Evolutionary conservation across 768 basidiomycete genomes (phyloP), one percentile per base, ranked within the genome.

Genomic region (Lactarius evosmus): DNA sequence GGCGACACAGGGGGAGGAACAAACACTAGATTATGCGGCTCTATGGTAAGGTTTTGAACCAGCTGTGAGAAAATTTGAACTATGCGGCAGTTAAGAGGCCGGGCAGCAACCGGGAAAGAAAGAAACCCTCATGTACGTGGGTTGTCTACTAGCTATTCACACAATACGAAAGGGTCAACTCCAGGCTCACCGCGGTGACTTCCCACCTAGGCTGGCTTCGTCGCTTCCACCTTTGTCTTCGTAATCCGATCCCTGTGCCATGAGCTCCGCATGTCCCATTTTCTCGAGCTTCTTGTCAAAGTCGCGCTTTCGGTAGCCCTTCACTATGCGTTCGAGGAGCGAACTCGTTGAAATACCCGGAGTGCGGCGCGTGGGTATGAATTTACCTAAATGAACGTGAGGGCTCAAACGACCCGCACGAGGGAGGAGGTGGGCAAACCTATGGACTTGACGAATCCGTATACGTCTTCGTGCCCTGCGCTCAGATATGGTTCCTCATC

Each of bases 311-410:
- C 93, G 82, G 75, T 98, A 98, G 17, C 89, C 87, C 17, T 83
- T 81, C 19, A 98, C 91, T 71, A 98, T 95, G 29, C 97, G 88
- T 72, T 93, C 93, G 40, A 99, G 83, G 22, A 98, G 81, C 40
- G 91, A 89, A 0, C 95, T 96, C 0, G 97, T 99, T 11, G 95
- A 97, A 9, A 98, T 85, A 9, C 94, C 93, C 0, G 93, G 93
- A 4, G 97, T 98, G 58, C 96, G 88, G 16, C 94, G 85, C 2
- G 96, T 99, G 0, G 97, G 96, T 49, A 98, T 80, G 75, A 99
- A 98, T 78, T 89, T 90, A 53, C 96, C 96, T 95, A 53, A 53
- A 53, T 36, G 56, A 33, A 22, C 6, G 58, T 63, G 46, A 61
- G 19, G 34, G 53, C 17, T 38, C 57, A 38, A 60, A 49, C 12